These are phyloP conservation scores for Suillus sp. DNA, from an alignment of 768 basidiomycete species.

Conservation along the genomic window DNA sequence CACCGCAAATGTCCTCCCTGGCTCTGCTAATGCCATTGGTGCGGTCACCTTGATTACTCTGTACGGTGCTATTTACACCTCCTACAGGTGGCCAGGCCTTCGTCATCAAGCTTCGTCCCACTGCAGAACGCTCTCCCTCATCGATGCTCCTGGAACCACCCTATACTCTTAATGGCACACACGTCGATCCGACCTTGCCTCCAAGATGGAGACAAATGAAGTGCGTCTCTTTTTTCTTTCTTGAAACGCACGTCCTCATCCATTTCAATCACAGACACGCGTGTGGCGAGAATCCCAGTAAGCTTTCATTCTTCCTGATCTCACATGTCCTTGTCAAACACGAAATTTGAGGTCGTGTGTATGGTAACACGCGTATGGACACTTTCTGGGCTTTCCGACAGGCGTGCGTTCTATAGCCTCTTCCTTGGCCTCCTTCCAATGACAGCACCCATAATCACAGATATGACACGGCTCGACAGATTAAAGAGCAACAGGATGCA, in stretches of 20 bases:
- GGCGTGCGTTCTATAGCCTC: constrained; percentile 36
- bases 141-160: constrained; percentile 89
- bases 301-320: constrained; percentile 1
- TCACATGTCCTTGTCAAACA: background rate
- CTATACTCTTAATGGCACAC: constrained; percentile 54
- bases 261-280: constrained; percentile 48
- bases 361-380: constrained; percentile 46
- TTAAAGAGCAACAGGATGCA: constrained; percentile 56
- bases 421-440: constrained; percentile 1
- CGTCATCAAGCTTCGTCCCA: constrained; percentile 81
- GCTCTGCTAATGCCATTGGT: constrained; percentile 78
- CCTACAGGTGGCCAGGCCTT: constrained; percentile 82
- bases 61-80: constrained; percentile 14
- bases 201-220: constrained; percentile 83
- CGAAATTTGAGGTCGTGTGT: constrained; percentile 25
- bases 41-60: constrained; percentile 22
- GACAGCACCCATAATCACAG: constrained; percentile 23
- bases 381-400: constrained; percentile 54
- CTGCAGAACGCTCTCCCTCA: constrained; percentile 69
- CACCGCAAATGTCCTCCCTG: constrained; percentile 79
- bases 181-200: constrained; percentile 40
- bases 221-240: constrained; percentile 38
- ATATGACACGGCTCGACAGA: constrained; percentile 54
- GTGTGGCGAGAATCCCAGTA: constrained; percentile 61
- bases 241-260: constrained; percentile 10